A percentile compares a stretch with the other conserved stretches of the same genome.
Evolutionary conservation across 768 basidiomycete species (phyloP).

Genomic region (Leccinellum albellum): DNA sequence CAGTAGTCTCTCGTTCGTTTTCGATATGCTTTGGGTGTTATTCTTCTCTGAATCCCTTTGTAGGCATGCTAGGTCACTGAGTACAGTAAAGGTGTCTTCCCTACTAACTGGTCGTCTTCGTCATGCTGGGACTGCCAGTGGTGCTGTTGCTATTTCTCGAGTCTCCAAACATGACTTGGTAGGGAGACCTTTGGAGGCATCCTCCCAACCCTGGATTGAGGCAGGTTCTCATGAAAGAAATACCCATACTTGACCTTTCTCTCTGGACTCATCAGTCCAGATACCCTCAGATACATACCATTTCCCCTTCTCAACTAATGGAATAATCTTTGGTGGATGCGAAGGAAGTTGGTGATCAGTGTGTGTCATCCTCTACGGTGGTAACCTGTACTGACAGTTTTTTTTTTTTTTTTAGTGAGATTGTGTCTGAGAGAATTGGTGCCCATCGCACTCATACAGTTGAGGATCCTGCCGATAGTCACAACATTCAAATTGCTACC

Average conservation of each 20-base stretch:
- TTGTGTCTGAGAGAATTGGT: not conserved
- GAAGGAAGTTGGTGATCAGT: constrained; percentile 7
- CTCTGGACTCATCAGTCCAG: not conserved
- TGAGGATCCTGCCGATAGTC: not conserved
- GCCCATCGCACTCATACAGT: not conserved
- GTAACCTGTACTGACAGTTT: constrained; percentile 1
- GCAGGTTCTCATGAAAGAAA: constrained; percentile 10
- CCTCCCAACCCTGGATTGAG: not conserved
- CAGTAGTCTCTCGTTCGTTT: constrained; percentile 10
- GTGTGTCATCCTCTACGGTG: not conserved
- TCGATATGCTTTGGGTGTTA: not conserved
- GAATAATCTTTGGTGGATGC: not conserved
- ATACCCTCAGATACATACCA: not conserved
- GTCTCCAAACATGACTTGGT: not conserved
- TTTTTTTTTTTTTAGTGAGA: constrained; percentile 7
- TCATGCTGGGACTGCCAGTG: not conserved
- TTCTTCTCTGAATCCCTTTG: constrained; percentile 5
- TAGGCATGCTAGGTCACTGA: constrained; percentile 4
- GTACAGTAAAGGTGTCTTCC: constrained; percentile 8
- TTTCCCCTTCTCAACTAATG: not conserved
- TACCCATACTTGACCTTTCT: constrained; percentile 2
- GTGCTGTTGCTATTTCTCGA: not conserved
- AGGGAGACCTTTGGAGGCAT: not conserved
- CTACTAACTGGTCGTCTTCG: constrained; percentile 7
- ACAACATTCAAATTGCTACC: not conserved